phyloP scores from a whole-genome alignment of 1,139 yeast species.

The Eremothecium cymbalariae region DNA sequence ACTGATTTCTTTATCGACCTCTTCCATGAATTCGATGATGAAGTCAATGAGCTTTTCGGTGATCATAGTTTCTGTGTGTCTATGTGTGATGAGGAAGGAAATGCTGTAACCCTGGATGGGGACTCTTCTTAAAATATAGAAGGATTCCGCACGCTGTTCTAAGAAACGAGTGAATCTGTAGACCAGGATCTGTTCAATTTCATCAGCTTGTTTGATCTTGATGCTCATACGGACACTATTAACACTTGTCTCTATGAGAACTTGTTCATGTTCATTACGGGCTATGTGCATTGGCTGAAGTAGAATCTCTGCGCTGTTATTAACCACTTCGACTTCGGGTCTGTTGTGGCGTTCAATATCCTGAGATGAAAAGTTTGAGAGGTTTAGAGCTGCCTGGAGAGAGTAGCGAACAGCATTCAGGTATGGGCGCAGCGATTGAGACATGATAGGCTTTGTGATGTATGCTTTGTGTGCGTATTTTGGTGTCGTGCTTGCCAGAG shows the following conservation, averaged over 20 bases:
- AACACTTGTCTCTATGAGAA: conserved; percentile 87
- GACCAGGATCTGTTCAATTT: conserved; percentile 87
- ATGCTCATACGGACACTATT: conserved; percentile 85
- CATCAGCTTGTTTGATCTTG: conserved; percentile 94
- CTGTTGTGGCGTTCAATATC: conserved; percentile 94
- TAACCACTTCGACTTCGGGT: conserved; percentile 84
- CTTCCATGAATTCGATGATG: conserved; percentile 97
- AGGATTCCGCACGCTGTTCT: conserved; percentile 92
- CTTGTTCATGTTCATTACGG: conserved; percentile 89
- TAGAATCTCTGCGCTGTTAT: conserved; percentile 69
- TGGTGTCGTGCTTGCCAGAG: no score
- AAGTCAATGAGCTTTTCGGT: conserved; percentile 93
- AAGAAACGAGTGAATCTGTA: conserved; percentile 89
- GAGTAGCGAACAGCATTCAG: conserved; percentile 90
- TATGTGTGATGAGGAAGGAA: conserved; percentile 85
- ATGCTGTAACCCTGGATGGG: conserved; percentile 88
- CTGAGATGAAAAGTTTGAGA: conserved; percentile 92
- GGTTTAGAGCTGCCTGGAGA: conserved; percentile 87
- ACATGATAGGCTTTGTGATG: conserved; percentile 34
- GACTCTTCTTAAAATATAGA: conserved; percentile 80
- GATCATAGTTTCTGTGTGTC: conserved; percentile 92
- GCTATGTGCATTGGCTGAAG: conserved; percentile 86
- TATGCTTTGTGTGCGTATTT: neutral
- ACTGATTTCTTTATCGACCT: conserved; percentile 95
- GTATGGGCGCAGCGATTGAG: conserved; percentile 93